These are phyloP conservation scores for Boletus tomentosulus DNA, from an alignment of 768 basidiomycete genomes.

Conservation along the genomic window DNA sequence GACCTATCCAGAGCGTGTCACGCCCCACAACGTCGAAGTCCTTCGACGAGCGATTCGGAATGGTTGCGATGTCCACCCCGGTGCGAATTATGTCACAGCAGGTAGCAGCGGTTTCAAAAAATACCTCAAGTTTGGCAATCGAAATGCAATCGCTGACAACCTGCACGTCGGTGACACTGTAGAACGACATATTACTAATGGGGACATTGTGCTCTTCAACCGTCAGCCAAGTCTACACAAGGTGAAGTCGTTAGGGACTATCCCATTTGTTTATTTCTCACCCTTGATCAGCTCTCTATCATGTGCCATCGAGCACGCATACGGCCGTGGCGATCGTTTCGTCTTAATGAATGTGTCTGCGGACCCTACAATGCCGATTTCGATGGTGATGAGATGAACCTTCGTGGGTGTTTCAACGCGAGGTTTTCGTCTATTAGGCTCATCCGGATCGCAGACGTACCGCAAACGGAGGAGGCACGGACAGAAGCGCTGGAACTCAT, in stretches of 20 bases:
- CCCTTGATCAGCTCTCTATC: constrained; percentile 73
- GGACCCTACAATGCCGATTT: constrained; percentile 99
- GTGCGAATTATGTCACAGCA: constrained; percentile 88
- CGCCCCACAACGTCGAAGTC: constrained; percentile 78
- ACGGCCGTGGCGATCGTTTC: constrained; percentile 95
- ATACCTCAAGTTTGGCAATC: constrained; percentile 83
- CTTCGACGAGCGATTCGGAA: constrained; percentile 79
- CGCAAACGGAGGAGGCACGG: constrained; percentile 97
- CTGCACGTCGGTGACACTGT: constrained; percentile 87
- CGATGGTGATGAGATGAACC: constrained; percentile 99
- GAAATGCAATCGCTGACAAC: constrained; percentile 74
- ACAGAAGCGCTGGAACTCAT: constrained; percentile 97
- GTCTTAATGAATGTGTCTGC: constrained; percentile 98
- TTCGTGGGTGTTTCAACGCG: constrained; percentile 57
- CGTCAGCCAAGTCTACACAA: constrained; percentile 98
- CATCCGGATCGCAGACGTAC: constrained; percentile 63
- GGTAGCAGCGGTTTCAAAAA: constrained; percentile 81
- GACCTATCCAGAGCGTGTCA: constrained; percentile 96
- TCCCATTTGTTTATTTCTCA: neutral
- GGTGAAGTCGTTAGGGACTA: constrained; percentile 34
- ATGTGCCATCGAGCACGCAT: constrained; percentile 98
- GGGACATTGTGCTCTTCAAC: constrained; percentile 96
- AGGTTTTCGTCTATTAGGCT: neutral
- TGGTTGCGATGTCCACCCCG: constrained; percentile 88
- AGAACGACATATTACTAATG: constrained; percentile 91